A percentile compares a stretch with the other conserved stretches of the same genome.
phyloP scores from a whole-genome alignment of 163 green algal species.

The Botryococcus braunii region DNA sequence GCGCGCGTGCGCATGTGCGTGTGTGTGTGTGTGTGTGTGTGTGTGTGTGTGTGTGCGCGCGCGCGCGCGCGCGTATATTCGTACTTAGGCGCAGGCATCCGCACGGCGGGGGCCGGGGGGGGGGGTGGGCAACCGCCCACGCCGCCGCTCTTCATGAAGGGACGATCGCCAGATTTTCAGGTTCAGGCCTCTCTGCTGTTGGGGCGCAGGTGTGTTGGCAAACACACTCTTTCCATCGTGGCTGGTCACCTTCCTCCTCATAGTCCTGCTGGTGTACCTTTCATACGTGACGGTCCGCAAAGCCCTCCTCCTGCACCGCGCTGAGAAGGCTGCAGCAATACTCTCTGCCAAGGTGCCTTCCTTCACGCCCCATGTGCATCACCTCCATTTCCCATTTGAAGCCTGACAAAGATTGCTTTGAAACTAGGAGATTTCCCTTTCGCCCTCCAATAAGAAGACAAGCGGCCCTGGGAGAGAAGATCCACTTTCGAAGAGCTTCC shows the following conservation, averaged over 20 bases:
- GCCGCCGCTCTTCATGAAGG: background rate
- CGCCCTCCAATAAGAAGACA: too few species aligned
- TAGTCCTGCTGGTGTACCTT: conserved; percentile 31
- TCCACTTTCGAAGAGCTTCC: too few species aligned
- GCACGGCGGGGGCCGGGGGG: too few species aligned
- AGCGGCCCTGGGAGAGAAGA: too few species aligned
- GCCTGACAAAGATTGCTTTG: too few species aligned
- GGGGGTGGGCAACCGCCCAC: background rate
- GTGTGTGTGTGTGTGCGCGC: background rate
- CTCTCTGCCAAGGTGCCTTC: too few species aligned
- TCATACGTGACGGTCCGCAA: conserved; percentile 16
- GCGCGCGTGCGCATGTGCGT: background rate
- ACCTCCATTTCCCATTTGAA: too few species aligned
- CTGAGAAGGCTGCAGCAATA: too few species aligned
- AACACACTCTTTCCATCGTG: conserved; percentile 36
- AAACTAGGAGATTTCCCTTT: too few species aligned
- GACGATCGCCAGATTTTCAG: background rate
- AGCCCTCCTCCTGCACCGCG: conserved; percentile 13
- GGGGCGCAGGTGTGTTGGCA: conserved; percentile 31
- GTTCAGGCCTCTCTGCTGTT: conserved; percentile 2
- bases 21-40: background rate
- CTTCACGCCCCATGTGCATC: too few species aligned
- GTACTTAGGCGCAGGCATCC: background rate
- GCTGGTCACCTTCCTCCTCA: conserved; percentile 42
- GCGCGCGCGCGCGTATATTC: background rate